Percentiles rank a stretch among this genome's conserved stretches.
phyloP scores from a whole-genome alignment of 768 basidiomycete species.

The Trametes villosa region DNA sequence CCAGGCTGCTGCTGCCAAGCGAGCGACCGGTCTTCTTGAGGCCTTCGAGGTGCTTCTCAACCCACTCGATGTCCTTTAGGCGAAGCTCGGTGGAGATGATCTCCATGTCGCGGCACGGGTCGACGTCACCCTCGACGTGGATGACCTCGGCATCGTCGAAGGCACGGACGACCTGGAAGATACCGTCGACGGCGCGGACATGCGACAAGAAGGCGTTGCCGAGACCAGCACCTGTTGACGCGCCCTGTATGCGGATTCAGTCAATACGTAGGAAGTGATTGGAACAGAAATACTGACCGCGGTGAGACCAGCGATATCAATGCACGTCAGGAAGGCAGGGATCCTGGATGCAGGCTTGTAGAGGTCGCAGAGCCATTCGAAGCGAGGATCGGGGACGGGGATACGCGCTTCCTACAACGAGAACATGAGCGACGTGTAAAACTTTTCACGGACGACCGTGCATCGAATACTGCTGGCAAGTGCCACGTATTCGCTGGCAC shows the following conservation, averaged over 20 bases:
- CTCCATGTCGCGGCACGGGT: constrained; percentile 95
- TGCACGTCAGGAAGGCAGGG: constrained; percentile 95
- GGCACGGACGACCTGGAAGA: constrained; percentile 97
- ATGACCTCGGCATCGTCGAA: constrained; percentile 99
- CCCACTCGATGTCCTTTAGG: constrained; percentile 98
- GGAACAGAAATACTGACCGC: constrained; percentile 56
- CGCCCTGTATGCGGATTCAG: constrained; percentile 57
- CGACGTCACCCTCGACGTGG: constrained; percentile 97
- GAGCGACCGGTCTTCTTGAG: constrained; percentile 75
- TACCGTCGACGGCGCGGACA: constrained; percentile 97
- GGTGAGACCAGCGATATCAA: constrained; percentile 98
- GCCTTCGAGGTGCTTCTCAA: constrained; percentile 84
- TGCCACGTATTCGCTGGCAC: background rate
- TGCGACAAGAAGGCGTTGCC: constrained; percentile 98
- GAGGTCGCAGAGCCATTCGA: constrained; percentile 89
- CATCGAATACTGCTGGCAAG: no score
- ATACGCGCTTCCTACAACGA: constrained; percentile 77
- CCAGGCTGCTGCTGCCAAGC: constrained; percentile 76
- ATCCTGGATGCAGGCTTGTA: constrained; percentile 91
- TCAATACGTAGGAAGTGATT: background rate
- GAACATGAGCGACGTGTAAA: background rate
- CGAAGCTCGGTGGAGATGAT: constrained; percentile 95
- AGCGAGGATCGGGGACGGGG: constrained; percentile 90
- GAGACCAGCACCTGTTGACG: constrained; percentile 96
- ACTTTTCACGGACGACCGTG: background rate